Base-by-base conservation (phyloP, 805 yeast species). In the Cyberlindnera americana region DNA sequence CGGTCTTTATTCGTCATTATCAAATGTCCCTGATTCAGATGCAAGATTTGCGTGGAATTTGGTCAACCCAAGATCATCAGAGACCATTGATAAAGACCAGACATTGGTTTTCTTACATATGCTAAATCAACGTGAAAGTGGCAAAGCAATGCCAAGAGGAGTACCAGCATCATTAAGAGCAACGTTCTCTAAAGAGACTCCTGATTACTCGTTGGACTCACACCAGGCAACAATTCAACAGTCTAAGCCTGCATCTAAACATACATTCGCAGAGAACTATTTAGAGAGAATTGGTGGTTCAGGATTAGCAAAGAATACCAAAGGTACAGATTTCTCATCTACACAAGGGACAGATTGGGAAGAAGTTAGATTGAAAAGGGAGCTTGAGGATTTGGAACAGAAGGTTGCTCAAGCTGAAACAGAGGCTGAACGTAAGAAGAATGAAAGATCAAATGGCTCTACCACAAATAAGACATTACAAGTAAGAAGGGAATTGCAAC, bases 81-180 rank as follows among this genome's bases (percentile, higher is more conserved):
- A 82, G 54, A 83, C 95, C 9, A 89, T 93, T 46, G 97, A 90
- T 61, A 89, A 84, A 54, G 98, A 93, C 64, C 98, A 95, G 60
- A 80, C 89, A 18, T 64, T 89, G 45, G 95, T 87, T 27, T 89
- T 85, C 53, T 70, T 93, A 46, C 99, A 93, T 63, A 87, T 90
- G 49, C 71, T 93, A 53, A 89, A 90, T 62, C 96, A 91, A 62
- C 75, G 96, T 25, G 86, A 85, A 54, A 78, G 83, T 43, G 89
- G 89, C 29, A 82, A 81, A 53, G 72, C 91, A 38, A 80, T 93
- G 19, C 99, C 99, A 29, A 71, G 93, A 42, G 82, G 89, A n/a
- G 89, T 93, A n/a, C 99, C 99, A 15, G 85, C 90, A 2, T 79
- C 93, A 6, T 68, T 93, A 48, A 73, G 95, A 31, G 96, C 97